Base-by-base conservation (phyloP, 495 filamentous ascomycete species). In the Xylaria nigripes region DNA sequence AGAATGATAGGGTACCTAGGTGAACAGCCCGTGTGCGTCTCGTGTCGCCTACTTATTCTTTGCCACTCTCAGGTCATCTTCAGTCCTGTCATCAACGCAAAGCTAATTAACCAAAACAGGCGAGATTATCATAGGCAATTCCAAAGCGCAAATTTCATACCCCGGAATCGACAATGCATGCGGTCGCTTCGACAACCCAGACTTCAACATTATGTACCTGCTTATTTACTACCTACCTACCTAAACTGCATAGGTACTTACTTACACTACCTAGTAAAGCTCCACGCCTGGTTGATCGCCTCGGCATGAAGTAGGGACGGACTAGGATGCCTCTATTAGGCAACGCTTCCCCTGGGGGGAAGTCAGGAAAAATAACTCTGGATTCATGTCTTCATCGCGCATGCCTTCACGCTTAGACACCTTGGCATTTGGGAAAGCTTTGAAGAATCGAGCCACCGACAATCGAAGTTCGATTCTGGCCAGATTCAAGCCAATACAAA, bases 401-500 rank as follows among this genome's bases (percentile, higher is more conserved):
- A 57, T 50, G 16, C 42, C 48, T n/a, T 57, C 54, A 3, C 8
- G 24, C 9, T 25, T 38, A 3, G 54, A 57, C 27, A 51, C 19
- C 27, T 16, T 47, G 24, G 54, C 54, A 19, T 51, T 45, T 8
- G 54, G 54, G 18, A 57, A 58, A 9, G 49, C 36, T 15, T 40
- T 54, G 27, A 58, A 58, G 44, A 58, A 58, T 1, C 45, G 56
- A 23, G 56, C 56, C 9, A 16, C 10, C 7, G 29, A 44, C 19
- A 53, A 19, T 15, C 56, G 56, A 13, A 58, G 50, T 16, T 58
- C 56, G 4, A 49, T 54, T 18, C 18, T 47, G 1, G 56, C 56
- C 6, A 58, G 50, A 27, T 58, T 50, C 24, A 58, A 16, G 13
- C 56, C 56, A 6, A 58, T 48, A 30, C 56, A 58, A 23, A 45